A percentile compares a stretch with the other conserved stretches of the same genome.
These are phyloP conservation scores for Crithidia mellificae DNA, from an alignment of 208 protist species.

Conservation along the genomic window DNA sequence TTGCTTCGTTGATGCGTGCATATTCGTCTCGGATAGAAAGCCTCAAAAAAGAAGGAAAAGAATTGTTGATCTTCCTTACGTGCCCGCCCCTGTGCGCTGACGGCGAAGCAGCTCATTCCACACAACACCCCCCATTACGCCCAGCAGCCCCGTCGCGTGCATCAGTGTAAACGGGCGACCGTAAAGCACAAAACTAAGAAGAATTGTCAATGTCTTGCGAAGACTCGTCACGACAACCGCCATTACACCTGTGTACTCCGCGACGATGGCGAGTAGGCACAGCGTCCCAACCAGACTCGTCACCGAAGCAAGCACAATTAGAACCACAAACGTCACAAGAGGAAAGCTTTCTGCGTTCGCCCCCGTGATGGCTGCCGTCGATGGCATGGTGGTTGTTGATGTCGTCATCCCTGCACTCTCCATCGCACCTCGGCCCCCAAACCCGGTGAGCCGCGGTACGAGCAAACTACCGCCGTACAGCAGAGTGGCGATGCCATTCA, in stretches of 20 bases:
- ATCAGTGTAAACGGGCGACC: constrained; percentile 35
- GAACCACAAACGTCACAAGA: constrained; percentile 13
- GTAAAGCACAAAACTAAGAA: constrained; percentile 59
- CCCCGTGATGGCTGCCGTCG: not conserved
- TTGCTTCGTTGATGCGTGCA: no score
- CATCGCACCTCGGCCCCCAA: no score
- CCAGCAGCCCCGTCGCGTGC: constrained; percentile 37
- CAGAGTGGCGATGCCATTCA: constrained; percentile 29
- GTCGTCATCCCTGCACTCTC: no score
- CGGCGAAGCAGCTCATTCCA: constrained; percentile 44
- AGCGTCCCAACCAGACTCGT: constrained; percentile 43
- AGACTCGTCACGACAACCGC: constrained; percentile 63
- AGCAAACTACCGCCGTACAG: constrained; percentile 25
- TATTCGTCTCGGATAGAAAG: no score
- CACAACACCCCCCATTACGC: constrained; percentile 43
- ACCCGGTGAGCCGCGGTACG: constrained; percentile 16
- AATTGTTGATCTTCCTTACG: no score
- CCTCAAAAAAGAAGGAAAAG: not conserved
- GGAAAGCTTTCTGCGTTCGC: not conserved
- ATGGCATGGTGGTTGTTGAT: not conserved
- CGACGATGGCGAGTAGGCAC: constrained; percentile 49
- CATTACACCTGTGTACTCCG: constrained; percentile 49
- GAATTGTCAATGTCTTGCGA: constrained; percentile 59
- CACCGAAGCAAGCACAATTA: constrained; percentile 32
- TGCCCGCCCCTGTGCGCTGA: not conserved